Evolutionary conservation across 129 eudicot species (phyloP).

Genomic region (Flaveria ramosissima): DNA sequence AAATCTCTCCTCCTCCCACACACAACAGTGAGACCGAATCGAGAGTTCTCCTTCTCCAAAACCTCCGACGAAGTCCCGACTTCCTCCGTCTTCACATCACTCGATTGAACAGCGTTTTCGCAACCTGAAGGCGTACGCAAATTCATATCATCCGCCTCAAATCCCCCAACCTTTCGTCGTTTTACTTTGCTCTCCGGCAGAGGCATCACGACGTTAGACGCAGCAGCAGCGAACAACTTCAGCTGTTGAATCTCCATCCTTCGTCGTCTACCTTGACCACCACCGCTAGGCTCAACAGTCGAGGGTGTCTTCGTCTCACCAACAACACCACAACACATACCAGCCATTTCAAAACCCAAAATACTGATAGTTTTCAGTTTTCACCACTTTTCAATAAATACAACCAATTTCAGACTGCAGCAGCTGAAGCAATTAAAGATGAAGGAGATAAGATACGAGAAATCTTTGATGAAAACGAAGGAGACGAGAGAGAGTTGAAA

Average conservation of each 20-base stretch:
- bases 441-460: constrained; percentile 15
- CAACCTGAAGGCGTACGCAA: no score
- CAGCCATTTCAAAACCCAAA: constrained; percentile 49
- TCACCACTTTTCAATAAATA: no score
- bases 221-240: constrained; percentile 53
- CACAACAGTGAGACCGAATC: constrained; percentile 80
- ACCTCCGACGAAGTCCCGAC: neutral
- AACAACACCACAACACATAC: constrained; percentile 73
- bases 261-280: constrained; percentile 55
- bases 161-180: constrained; percentile 44
- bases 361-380: no score
- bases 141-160: neutral
- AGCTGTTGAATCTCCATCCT: constrained; percentile 77
- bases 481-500: neutral
- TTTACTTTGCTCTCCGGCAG: constrained; percentile 35
- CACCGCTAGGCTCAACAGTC: constrained; percentile 58
- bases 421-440: neutral
- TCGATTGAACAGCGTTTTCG: neutral
- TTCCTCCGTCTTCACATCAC: neutral
- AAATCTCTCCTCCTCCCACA: constrained; percentile 94
- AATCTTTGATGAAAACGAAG: neutral
- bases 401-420: neutral
- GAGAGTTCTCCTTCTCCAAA: constrained; percentile 40
- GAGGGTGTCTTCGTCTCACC: constrained; percentile 70
- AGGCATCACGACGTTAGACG: constrained; percentile 48